Evolutionary conservation across 768 basidiomycete species (phyloP).

Genomic region (Panaeolus papilionaceus): DNA sequence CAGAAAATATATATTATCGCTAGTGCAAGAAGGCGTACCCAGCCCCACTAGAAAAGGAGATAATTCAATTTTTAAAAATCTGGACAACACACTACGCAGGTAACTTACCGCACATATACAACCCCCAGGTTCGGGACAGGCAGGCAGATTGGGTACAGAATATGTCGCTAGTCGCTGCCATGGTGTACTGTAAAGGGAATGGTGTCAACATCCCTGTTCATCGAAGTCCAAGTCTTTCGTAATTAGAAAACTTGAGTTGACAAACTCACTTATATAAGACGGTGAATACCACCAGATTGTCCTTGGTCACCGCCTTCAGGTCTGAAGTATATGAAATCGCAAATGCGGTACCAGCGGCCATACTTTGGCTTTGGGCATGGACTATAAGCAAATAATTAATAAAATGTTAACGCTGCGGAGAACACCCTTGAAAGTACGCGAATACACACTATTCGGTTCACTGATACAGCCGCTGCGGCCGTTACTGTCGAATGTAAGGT

Average conservation of each 20-base stretch:
- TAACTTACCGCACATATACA: constrained; percentile 47
- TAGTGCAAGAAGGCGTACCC: constrained; percentile 36
- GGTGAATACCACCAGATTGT: constrained; percentile 52
- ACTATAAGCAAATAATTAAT: constrained; percentile 31
- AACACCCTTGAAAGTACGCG: neutral
- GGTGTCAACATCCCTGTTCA: neutral
- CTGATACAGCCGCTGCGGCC: constrained; percentile 39
- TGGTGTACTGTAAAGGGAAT: constrained; percentile 38
- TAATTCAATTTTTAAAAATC: neutral
- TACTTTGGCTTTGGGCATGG: constrained; percentile 50
- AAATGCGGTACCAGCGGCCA: constrained; percentile 53
- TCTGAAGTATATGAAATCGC: constrained; percentile 53
- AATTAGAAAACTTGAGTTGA: constrained; percentile 1
- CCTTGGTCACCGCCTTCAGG: constrained; percentile 43
- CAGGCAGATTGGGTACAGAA: constrained; percentile 47
- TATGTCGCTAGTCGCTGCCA: constrained; percentile 51
- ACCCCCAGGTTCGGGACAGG: constrained; percentile 44
- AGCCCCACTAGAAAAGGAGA: constrained; percentile 43
- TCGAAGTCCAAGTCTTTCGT: neutral
- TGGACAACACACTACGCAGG: constrained; percentile 21
- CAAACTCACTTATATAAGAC: constrained; percentile 42
- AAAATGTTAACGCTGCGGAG: constrained; percentile 11
- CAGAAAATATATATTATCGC: neutral
- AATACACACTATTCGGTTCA: constrained; percentile 41
- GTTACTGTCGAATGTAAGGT: constrained; percentile 32